Evolutionary conservation across 495 filamentous ascomycete species (phyloP).

Genomic region (Xylaria sp.): DNA sequence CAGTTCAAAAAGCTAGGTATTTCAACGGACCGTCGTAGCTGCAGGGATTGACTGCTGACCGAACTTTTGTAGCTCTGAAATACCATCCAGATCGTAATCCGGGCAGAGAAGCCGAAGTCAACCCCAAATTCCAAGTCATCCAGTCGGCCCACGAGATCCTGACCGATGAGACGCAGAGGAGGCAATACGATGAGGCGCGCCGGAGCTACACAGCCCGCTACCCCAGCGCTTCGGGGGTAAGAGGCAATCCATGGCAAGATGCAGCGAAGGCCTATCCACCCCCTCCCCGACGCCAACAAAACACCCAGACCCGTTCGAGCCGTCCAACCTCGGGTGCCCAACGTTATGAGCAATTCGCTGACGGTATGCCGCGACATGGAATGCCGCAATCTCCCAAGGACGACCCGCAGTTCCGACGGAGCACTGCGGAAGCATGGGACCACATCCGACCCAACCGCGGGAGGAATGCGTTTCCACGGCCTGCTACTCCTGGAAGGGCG

Average conservation of each 20-base stretch:
- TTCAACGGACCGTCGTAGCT: background rate
- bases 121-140: slow-evolving; percentile 82
- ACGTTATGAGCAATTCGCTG: slow-evolving; percentile 59
- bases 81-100: slow-evolving; percentile 92
- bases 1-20: slow-evolving; percentile 85
- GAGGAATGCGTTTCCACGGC: slow-evolving; percentile 21
- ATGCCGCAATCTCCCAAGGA: slow-evolving; percentile 41
- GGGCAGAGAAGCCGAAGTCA: slow-evolving; percentile 78
- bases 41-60: slow-evolving; percentile 16
- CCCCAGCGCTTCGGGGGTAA: slow-evolving; percentile 52
- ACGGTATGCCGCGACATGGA: slow-evolving; percentile 47
- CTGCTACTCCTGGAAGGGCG: slow-evolving; percentile 15
- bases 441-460: slow-evolving; percentile 35
- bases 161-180: slow-evolving; percentile 66
- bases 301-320: slow-evolving; percentile 41
- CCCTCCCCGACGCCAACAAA: slow-evolving; percentile 55
- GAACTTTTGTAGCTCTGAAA: slow-evolving; percentile 65
- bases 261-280: slow-evolving; percentile 51
- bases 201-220: slow-evolving; percentile 41
- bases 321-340: slow-evolving; percentile 62
- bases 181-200: slow-evolving; percentile 80
- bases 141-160: slow-evolving; percentile 87
- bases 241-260: slow-evolving; percentile 60
- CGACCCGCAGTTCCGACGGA: slow-evolving; percentile 35
- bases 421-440: slow-evolving; percentile 40